These are phyloP conservation scores for Amanita rubescens DNA, from an alignment of 768 basidiomycete species.

Conservation along the genomic window DNA sequence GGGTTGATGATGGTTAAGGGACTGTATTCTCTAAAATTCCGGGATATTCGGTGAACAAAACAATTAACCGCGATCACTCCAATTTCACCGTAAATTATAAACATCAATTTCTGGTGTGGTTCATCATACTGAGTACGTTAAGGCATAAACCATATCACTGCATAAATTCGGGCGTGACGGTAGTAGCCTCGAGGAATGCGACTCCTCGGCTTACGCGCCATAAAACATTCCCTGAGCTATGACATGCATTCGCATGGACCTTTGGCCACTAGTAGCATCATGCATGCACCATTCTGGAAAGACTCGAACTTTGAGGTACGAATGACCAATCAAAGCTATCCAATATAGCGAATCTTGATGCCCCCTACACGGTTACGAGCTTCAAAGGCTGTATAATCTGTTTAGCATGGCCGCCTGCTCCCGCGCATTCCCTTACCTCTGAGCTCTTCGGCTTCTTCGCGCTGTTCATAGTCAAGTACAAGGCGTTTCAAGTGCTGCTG, in stretches of 20 bases:
- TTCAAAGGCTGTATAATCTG: conserved; percentile 46
- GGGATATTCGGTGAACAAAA: not conserved
- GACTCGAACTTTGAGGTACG: not conserved
- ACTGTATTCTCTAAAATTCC: not conserved
- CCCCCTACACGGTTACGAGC: conserved; percentile 56
- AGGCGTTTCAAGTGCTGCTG: conserved; percentile 96
- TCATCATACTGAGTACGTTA: too few relatives aligned
- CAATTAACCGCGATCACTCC: not conserved
- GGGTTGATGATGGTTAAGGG: not conserved
- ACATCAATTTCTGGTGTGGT: not conserved
- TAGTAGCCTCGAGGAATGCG: not conserved
- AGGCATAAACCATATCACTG: too few relatives aligned
- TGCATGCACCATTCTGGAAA: not conserved
- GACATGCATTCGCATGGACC: not conserved
- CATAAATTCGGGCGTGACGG: not conserved
- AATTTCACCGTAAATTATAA: not conserved
- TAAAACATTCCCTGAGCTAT: not conserved
- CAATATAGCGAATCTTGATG: conserved; percentile 74
- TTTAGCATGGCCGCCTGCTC: not conserved
- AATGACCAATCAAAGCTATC: conserved; percentile 29
- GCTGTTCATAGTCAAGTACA: conserved; percentile 86
- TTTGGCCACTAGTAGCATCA: not conserved
- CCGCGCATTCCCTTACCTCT: conserved; percentile 41
- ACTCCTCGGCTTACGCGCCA: not conserved
- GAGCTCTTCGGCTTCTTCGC: conserved; percentile 78